Percentiles rank a stretch among this genome's conserved stretches.
These are phyloP conservation scores for Didymosphaeria variabile DNA, from an alignment of 2,329 filamentous ascomycete species.

Conservation along the genomic window DNA sequence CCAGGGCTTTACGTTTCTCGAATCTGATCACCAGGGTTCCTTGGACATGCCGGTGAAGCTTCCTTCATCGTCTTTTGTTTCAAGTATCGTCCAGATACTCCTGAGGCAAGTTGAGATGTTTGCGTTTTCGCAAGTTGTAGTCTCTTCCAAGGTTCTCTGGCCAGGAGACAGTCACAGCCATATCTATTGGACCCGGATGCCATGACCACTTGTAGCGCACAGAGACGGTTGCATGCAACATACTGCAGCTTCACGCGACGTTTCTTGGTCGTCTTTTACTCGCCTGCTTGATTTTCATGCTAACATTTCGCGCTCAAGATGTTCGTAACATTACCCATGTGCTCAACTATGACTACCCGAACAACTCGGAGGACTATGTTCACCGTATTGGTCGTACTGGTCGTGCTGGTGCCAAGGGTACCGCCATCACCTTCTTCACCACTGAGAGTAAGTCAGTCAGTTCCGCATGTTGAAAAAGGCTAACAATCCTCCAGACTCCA, in stretches of 20 bases:
- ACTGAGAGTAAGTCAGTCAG: constrained; percentile 85
- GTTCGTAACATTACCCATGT: constrained; percentile 99
- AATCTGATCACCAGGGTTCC: constrained; percentile 82
- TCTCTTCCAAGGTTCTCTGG: constrained; percentile 72
- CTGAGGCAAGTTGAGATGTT: constrained; percentile 81
- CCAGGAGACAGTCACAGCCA: constrained; percentile 67
- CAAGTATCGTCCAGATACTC: constrained; percentile 71
- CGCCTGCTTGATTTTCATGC: constrained; percentile 62
- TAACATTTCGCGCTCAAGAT: constrained; percentile 90
- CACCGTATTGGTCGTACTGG: constrained; percentile 74
- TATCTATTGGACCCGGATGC: constrained; percentile 55
- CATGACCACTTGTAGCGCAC: constrained; percentile 58
- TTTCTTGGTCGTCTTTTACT: constrained; percentile 62
- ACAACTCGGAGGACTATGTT: constrained; percentile 80
- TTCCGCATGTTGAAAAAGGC: constrained; percentile 14
- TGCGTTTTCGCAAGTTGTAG: constrained; percentile 80
- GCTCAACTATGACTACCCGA: constrained; percentile 99
- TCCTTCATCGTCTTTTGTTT: constrained; percentile 76
- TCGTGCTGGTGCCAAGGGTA: constrained; percentile 86
- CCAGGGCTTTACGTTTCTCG: constrained; percentile 85
- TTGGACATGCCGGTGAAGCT: constrained; percentile 81
- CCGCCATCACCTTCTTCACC: constrained; percentile 97
- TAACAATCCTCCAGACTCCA: constrained; percentile 56
- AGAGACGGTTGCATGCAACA: constrained; percentile 65
- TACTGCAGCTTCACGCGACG: constrained; percentile 66